Percentiles rank a stretch among this genome's conserved stretches.
Evolutionary conservation across 371 early-diverging fungal species (phyloP).

Genomic region (Saksenaea vasiformis): DNA sequence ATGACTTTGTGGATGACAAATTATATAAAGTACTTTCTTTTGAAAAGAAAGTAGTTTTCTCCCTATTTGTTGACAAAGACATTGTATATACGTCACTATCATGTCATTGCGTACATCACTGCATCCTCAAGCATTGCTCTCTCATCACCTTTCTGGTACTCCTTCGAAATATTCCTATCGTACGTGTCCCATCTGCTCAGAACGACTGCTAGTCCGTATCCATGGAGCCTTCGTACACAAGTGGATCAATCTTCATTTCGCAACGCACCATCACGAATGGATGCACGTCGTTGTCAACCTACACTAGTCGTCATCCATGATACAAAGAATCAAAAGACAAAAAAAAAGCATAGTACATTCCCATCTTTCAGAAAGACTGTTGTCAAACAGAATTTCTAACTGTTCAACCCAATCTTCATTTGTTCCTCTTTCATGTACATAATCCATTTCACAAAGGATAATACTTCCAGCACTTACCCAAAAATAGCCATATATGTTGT

Average conservation of each 20-base stretch:
- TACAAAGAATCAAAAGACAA: not conserved
- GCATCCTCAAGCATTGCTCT: slow-evolving; percentile 3
- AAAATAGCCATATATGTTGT: not conserved
- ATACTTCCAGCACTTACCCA: not conserved
- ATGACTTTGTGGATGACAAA: slow-evolving; percentile 1
- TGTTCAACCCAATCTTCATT: not conserved
- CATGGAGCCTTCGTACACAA: slow-evolving; percentile 51
- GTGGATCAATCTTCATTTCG: slow-evolving; percentile 50
- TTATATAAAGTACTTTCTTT: not conserved
- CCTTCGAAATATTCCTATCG: slow-evolving; percentile 37
- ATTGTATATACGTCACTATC: not conserved
- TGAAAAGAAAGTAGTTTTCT: not conserved
- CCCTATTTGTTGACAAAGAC: not conserved
- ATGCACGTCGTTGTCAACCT: slow-evolving; percentile 54
- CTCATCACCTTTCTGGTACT: not conserved
- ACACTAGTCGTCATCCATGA: slow-evolving; percentile 16
- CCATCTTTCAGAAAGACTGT: not conserved
- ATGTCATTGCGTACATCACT: slow-evolving; percentile 3
- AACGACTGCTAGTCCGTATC: slow-evolving; percentile 48
- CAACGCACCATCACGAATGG: slow-evolving; percentile 48
- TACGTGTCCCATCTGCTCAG: slow-evolving; percentile 52
- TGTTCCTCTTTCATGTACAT: slow-evolving; percentile 6
- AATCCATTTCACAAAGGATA: not conserved
- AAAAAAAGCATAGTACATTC: not conserved
- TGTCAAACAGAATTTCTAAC: not conserved